phyloP scores from a whole-genome alignment of 1,139 yeast genomes.

The Lodderomyces orthopsilosis region DNA sequence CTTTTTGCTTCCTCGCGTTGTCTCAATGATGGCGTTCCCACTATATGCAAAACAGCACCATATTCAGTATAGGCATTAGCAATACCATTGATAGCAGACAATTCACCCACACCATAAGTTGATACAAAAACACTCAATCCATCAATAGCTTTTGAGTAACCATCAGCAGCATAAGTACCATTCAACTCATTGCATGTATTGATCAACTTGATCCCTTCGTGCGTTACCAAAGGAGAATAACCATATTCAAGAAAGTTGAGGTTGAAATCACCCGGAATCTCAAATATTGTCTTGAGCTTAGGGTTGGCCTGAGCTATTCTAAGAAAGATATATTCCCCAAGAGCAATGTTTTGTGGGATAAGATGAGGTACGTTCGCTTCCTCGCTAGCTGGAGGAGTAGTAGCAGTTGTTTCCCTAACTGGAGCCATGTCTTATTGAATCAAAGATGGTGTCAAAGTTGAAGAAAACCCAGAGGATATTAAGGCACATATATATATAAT shows the following conservation, averaged over 20 bases:
- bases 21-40: conserved; percentile 58
- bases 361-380: not conserved
- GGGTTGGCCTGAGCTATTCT: conserved; percentile 39
- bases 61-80: conserved; percentile 82
- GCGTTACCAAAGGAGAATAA: conserved; percentile 24
- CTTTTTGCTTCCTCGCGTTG: conserved; percentile 25
- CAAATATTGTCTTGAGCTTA: conserved; percentile 33
- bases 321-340: conserved; percentile 40
- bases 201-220: conserved; percentile 19
- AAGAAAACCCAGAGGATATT: not conserved
- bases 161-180: conserved; percentile 74
- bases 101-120: conserved; percentile 84
- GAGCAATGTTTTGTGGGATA: conserved; percentile 19
- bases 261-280: conserved; percentile 45
- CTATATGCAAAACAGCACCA: conserved; percentile 77
- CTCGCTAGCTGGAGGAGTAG: not conserved
- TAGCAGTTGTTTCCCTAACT: conserved; percentile 7
- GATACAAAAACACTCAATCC: conserved; percentile 51
- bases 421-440: conserved; percentile 8
- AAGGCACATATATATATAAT: not conserved
- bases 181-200: conserved; percentile 41
- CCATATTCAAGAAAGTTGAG: conserved; percentile 36
- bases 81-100: conserved; percentile 80
- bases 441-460: not conserved
- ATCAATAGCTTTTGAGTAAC: conserved; percentile 58